Evolutionary conservation across 2,329 filamentous ascomycete species (phyloP).

Genomic region (Cladosporium sp.): DNA sequence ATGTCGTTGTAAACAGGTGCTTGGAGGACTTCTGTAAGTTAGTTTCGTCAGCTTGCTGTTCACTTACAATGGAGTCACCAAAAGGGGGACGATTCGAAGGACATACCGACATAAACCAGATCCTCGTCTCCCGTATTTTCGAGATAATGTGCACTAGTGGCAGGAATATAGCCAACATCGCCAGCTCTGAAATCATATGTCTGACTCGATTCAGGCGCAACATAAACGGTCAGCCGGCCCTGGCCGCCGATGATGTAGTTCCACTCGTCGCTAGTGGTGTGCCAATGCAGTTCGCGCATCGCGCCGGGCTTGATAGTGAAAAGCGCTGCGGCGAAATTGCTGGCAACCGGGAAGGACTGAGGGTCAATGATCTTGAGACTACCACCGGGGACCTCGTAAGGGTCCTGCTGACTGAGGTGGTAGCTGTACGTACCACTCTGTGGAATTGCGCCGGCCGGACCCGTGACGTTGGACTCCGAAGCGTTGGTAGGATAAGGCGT

Average conservation of each 20-base stretch:
- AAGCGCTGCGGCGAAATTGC: conserved; percentile 52
- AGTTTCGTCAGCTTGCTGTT: too few relatives aligned
- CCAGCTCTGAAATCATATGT: conserved; percentile 59
- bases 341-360: conserved; percentile 53
- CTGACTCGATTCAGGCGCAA: conserved; percentile 46
- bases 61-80: too few relatives aligned
- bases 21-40: conserved; percentile 48
- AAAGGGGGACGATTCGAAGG: neutral
- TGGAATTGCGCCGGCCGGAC: conserved; percentile 26
- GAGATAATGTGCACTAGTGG: conserved; percentile 54
- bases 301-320: conserved; percentile 59
- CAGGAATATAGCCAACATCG: conserved; percentile 57
- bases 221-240: conserved; percentile 54
- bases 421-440: conserved; percentile 35
- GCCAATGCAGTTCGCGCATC: conserved; percentile 63
- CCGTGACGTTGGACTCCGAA: conserved; percentile 40
- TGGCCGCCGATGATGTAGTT: conserved; percentile 55
- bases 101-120: conserved; percentile 47
- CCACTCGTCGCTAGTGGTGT: conserved; percentile 59
- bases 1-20: conserved; percentile 51
- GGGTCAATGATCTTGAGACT: conserved; percentile 57
- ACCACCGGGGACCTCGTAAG: conserved; percentile 52
- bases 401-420: conserved; percentile 45
- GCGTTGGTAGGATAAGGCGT: conserved; percentile 31
- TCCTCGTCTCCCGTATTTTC: conserved; percentile 58